Base-by-base conservation (phyloP, 164 flowering plant species). In the Pachysandra terminalis region DNA sequence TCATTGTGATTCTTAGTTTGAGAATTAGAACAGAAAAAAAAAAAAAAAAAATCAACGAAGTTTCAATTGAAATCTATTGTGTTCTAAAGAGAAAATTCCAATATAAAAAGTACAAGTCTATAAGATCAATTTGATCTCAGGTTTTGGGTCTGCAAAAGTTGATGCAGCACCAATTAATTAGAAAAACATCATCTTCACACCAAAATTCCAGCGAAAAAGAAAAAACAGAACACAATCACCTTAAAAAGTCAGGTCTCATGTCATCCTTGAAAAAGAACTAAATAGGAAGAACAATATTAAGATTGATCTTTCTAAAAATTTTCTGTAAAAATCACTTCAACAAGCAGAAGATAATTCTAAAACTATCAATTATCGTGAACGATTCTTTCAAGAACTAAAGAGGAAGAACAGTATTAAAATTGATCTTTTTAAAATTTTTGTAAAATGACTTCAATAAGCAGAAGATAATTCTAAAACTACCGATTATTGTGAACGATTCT, bases 401-500 rank as follows among this genome's bases (percentile, higher is more conserved):
- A n/a, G n/a, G n/a, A n/a, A n/a, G n/a, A n/a, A n/a, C n/a, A n/a
- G n/a, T n/a, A n/a, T n/a, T n/a, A n/a, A n/a, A n/a, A n/a, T n/a
- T n/a, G n/a, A n/a, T n/a, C n/a, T n/a, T n/a, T n/a, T n/a, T n/a
- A n/a, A n/a, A n/a, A n/a, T n/a, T n/a, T n/a, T n/a, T n/a, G n/a
- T n/a, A n/a, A n/a, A n/a, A n/a, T n/a, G n/a, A n/a, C n/a, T n/a
- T n/a, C n/a, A 35, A 15, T 19, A 24, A 56, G 24, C 4, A 23
- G 8, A 40, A 2, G 61, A 41, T 13, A 14, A n/a, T 54, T 10
- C 19, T 56, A 24, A 32, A 58, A 35, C 58, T 16, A 32, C 28
- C 37, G 52, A 7, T 40, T 5, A 5, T 40, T 24, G 32, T 10
- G 27, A 61, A 69, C 72, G 55, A 52, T 87, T 91, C 88, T 88